Evolutionary conservation across 306 rosid species (phyloP), one percentile per base, ranked within the genome.

Genomic region (Sophora flavescens): DNA sequence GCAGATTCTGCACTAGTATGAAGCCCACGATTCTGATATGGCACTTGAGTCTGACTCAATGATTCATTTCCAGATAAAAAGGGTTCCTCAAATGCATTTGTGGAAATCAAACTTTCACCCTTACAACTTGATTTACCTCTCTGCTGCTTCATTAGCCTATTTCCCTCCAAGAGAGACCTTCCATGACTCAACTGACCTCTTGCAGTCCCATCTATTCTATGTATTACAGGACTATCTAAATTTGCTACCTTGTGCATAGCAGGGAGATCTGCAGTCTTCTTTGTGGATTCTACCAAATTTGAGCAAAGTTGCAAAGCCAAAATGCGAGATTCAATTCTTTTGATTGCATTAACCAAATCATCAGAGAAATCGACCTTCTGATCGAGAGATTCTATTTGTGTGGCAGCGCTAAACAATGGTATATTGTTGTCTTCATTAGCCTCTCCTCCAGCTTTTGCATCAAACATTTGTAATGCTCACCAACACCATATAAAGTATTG

Each of bases 301-400:
- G 86, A 76, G 75, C 77, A 80, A 80, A 70, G 79, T 75, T 91
- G 87, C 80, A 84, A 53, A 68, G 91, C 84, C 83, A 84, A 54
- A 79, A 93, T 83, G 53, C 82, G 87, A 35, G 87, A 87, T 68
- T 93, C 96, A 38, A 91, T 83, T 82, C 84, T 81, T 57, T 82
- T 72, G 18, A 93, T 84, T 47, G 90, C 75, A 58, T 75, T 75
- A 33, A 78, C 57, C 44, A 91, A 74, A 22, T 85, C 90, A 45
- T 78, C 75, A 6, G 90, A 75, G 39, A 89, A 80, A 72, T 82
- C 83, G 54, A 41, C 78, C 6, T 56, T 74, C 68, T 82, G 83
- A 15, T 68, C 79, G 2, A 6, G 65, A 75, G 75, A 69, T 78
- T 82, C 85, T 58, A 14, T 22, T 14, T 60, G 63, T 51, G 70